These are phyloP conservation scores for Pleurotus eryngii DNA, from an alignment of 768 basidiomycete species.

Conservation along the genomic window DNA sequence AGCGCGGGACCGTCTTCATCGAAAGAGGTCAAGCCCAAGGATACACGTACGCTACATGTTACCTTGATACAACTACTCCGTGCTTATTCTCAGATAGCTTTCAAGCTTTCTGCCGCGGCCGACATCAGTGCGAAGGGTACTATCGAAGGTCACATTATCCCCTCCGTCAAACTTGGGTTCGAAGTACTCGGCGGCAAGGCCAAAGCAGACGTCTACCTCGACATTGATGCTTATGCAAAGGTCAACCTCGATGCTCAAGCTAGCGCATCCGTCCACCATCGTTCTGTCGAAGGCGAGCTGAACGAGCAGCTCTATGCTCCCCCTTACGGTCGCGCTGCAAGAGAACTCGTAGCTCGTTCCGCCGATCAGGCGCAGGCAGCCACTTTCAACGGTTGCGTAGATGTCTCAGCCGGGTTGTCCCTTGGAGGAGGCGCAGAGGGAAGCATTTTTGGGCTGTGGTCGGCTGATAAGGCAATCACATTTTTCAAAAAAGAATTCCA, in stretches of 20 bases:
- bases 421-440: constrained; percentile 17
- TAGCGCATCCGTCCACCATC: not conserved
- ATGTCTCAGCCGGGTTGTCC: constrained; percentile 11
- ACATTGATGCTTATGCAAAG: constrained; percentile 24
- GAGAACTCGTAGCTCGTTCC: not conserved
- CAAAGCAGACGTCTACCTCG: constrained; percentile 11
- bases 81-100: constrained; percentile 6
- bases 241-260: constrained; percentile 16
- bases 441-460: constrained; percentile 17
- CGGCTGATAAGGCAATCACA: not conserved
- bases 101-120: constrained; percentile 22
- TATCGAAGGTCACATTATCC: constrained; percentile 30
- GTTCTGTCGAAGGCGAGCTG: not conserved
- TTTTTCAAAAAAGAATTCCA: constrained; percentile 18
- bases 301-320: constrained; percentile 1
- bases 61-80: not conserved
- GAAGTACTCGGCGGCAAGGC: constrained; percentile 15
- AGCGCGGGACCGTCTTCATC: not conserved
- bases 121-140: constrained; percentile 21
- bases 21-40: constrained; percentile 2
- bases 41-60: not conserved
- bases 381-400: constrained; percentile 15
- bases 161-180: constrained; percentile 24
- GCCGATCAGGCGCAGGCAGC: not conserved
- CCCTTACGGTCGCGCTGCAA: constrained; percentile 1